A percentile compares a stretch with the other conserved stretches of the same genome.
Conservation (phyloP, 176 grass and related monocot genomes). For the Poa annua region DNA sequence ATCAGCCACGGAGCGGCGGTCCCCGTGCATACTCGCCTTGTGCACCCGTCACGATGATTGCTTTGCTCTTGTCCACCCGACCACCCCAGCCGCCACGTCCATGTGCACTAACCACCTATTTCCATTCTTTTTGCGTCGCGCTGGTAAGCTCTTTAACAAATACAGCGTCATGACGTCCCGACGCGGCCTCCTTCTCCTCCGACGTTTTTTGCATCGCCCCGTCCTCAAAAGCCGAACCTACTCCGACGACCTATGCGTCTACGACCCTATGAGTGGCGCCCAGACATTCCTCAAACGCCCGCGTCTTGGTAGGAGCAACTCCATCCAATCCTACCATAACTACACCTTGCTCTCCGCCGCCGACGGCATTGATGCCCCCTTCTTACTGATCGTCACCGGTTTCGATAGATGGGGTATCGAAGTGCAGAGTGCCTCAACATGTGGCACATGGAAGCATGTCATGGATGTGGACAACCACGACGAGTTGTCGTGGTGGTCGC, state of each 20-base stretch:
- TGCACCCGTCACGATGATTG: neutral
- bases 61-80: neutral
- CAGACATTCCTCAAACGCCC: neutral
- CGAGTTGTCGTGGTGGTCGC: neutral
- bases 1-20: neutral
- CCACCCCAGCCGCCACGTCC: neutral
- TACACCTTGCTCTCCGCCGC: neutral
- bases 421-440: neutral
- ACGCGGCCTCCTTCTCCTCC: neutral
- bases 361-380: neutral
- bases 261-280: neutral
- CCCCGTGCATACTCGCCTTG: neutral
- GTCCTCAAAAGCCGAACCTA: too few species aligned
- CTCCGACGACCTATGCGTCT: neutral
- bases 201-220: too few species aligned
- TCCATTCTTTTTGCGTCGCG: neutral
- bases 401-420: neutral
- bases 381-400: neutral
- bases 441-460: neutral
- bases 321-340: neutral
- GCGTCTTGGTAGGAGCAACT: neutral
- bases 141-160: neutral
- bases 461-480: neutral
- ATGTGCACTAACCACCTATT: neutral
- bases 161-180: neutral